These are phyloP conservation scores for Striga asiatica DNA, from an alignment of 257 asterid species.

Conservation along the genomic window DNA sequence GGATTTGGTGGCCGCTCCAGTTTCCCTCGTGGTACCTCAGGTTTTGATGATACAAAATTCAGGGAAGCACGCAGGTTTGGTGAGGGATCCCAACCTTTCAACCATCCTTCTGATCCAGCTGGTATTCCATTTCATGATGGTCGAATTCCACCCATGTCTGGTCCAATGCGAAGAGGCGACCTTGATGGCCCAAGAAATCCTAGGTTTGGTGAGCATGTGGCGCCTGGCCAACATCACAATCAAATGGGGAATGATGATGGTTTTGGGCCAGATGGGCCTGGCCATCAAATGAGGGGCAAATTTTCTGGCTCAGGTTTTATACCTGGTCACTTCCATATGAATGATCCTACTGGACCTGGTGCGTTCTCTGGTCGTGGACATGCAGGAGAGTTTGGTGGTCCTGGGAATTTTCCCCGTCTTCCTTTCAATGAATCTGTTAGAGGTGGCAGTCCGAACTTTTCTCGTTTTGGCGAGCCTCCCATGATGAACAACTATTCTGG, in stretches of 20 bases:
- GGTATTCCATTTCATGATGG: conserved; percentile 48
- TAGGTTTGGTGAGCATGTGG: conserved; percentile 47
- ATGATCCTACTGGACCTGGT: conserved; percentile 42
- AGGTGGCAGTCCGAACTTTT: conserved; percentile 32
- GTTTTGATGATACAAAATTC: conserved; percentile 42
- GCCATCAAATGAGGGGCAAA: conserved; percentile 33
- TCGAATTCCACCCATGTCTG: conserved; percentile 42
- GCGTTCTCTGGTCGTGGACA: conserved; percentile 39
- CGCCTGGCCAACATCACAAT: conserved; percentile 32
- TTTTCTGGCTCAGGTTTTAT: conserved; percentile 39
- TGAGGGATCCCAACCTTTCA: conserved; percentile 50
- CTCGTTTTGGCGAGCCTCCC: conserved; percentile 52
- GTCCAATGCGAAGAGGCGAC: conserved; percentile 42
- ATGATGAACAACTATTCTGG: conserved; percentile 55
- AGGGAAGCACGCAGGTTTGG: conserved; percentile 43
- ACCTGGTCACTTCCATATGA: conserved; percentile 31
- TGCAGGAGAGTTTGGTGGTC: conserved; percentile 31
- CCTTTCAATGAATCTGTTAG: conserved; percentile 39
- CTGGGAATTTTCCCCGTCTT: conserved; percentile 33
- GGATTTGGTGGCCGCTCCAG: conserved; percentile 37
- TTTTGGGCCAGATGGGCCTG: conserved; percentile 42
- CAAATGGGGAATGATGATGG: conserved; percentile 33
- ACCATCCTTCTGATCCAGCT: conserved; percentile 33
- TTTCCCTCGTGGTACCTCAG: conserved; percentile 24
- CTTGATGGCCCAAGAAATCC: conserved; percentile 35